These are phyloP conservation scores for Colletotrichum limetticola DNA, from an alignment of 2,329 filamentous ascomycete species.

Conservation along the genomic window DNA sequence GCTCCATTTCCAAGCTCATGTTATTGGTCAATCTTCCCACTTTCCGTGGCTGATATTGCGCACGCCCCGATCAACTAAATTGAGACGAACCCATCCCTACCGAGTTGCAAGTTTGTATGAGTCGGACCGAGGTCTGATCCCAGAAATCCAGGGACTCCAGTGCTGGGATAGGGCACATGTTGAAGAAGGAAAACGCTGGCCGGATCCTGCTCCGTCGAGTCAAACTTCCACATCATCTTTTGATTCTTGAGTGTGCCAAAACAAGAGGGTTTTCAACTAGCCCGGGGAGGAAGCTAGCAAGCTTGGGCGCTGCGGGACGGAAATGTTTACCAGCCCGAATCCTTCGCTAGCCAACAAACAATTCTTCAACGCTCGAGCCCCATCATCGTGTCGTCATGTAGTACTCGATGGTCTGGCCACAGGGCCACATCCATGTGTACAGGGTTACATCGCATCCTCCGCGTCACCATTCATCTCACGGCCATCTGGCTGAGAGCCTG, in stretches of 20 bases:
- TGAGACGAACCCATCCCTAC: constrained; percentile 1
- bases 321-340: neutral
- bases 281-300: neutral
- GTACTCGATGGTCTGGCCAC: neutral
- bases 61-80: neutral
- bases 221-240: neutral
- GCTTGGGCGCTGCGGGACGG: neutral
- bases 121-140: neutral
- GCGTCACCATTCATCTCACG: constrained; percentile 22
- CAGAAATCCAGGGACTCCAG: neutral
- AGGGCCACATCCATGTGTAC: constrained; percentile 4
- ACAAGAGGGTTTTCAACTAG: neutral
- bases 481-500: neutral
- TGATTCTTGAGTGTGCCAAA: neutral
- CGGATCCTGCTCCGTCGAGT: neutral
- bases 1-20: neutral
- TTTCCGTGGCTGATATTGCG: neutral
- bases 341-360: neutral
- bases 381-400: constrained; percentile 23
- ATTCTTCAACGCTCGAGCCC: neutral
- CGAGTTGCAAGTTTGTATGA: neutral
- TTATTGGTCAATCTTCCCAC: neutral
- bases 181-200: neutral
- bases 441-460: constrained; percentile 20
- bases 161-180: neutral